These are phyloP conservation scores for Umbelopsis ramanniana DNA, from an alignment of 192 early-diverging fungal species.

Conservation along the genomic window DNA sequence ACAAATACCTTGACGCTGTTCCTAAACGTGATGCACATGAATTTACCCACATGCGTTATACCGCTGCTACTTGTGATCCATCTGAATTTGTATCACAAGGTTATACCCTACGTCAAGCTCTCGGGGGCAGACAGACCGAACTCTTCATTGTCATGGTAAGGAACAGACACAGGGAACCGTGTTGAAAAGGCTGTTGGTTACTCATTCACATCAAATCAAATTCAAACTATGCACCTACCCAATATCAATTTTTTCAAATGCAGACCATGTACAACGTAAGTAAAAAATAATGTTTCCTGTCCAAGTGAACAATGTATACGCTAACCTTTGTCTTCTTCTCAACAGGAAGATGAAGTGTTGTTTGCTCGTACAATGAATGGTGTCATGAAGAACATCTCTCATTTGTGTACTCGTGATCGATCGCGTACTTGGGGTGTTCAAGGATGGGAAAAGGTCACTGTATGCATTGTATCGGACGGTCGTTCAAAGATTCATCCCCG, in stretches of 20 bases:
- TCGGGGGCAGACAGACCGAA: constrained; percentile 72
- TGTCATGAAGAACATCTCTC: constrained; percentile 86
- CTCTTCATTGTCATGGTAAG: constrained; percentile 74
- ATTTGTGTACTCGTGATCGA: constrained; percentile 67
- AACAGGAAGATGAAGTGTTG: constrained; percentile 83
- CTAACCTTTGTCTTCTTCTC: constrained; percentile 35
- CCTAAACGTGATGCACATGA: constrained; percentile 68
- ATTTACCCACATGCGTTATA: constrained; percentile 95
- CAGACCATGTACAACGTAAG: constrained; percentile 40
- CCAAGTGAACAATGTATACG: not conserved
- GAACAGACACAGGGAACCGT: no score
- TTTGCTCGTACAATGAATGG: constrained; percentile 90
- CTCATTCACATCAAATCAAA: not conserved
- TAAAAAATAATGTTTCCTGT: not conserved
- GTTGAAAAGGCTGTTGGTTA: not conserved
- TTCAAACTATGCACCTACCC: not conserved
- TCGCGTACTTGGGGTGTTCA: constrained; percentile 70
- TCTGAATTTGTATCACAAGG: constrained; percentile 76
- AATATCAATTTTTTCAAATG: not conserved
- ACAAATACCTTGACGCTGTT: constrained; percentile 54
- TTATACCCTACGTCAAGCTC: constrained; percentile 81
- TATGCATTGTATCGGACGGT: constrained; percentile 81
- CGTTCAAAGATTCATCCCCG: constrained; percentile 67
- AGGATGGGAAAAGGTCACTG: constrained; percentile 81
- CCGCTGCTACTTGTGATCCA: constrained; percentile 86